These are phyloP conservation scores for Dalbergia cochinchinensis DNA, from an alignment of 306 rosid species.

Conservation along the genomic window DNA sequence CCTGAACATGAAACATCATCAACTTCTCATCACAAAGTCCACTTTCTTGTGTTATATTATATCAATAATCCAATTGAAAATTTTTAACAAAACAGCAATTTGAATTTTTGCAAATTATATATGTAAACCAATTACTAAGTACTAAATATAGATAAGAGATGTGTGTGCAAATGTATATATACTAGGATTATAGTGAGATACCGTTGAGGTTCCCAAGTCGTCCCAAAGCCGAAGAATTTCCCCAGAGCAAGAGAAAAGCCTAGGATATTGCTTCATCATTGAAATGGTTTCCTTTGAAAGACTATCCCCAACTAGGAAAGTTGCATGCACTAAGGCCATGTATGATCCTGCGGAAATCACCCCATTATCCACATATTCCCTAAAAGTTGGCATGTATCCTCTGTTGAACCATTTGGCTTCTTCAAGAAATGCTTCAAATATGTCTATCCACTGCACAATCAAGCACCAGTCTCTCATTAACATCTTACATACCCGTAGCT, in stretches of 20 bases:
- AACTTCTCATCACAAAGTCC: background rate
- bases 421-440: conserved; percentile 58
- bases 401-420: conserved; percentile 62
- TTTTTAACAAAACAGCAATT: background rate
- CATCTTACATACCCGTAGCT: background rate
- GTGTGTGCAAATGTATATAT: background rate
- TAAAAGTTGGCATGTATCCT: conserved; percentile 39
- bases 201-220: conserved; percentile 61
- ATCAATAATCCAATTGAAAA: background rate
- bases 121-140: background rate
- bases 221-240: conserved; percentile 63
- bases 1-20: conserved; percentile 38
- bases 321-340: conserved; percentile 62
- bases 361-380: conserved; percentile 53
- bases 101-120: background rate
- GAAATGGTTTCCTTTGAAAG: conserved; percentile 51
- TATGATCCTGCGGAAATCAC: conserved; percentile 55
- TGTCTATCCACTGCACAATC: conserved; percentile 58
- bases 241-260: conserved; percentile 54
- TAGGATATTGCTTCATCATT: conserved; percentile 51
- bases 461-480: conserved; percentile 12
- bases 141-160: background rate
- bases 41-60: background rate
- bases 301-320: conserved; percentile 50
- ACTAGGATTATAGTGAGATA: background rate